Conservation (phyloP, 2,329 filamentous ascomycete species). For the Thermoascus crustaceus region DNA sequence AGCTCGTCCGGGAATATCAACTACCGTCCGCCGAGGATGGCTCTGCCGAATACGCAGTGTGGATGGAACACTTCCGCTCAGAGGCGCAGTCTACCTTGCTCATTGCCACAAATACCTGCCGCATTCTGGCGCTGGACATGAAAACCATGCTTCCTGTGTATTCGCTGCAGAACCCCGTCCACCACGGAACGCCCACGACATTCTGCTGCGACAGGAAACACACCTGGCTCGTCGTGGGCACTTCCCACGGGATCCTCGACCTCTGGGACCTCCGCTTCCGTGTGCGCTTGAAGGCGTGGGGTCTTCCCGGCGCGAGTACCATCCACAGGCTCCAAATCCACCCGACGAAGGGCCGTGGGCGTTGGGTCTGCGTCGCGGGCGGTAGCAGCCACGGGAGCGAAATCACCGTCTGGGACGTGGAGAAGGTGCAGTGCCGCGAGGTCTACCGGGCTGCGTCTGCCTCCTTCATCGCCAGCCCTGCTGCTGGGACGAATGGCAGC, state of each 20-base stretch:
- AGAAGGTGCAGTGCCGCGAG: conserved; percentile 80
- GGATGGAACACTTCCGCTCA: conserved; percentile 84
- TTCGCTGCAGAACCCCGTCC: conserved; percentile 73
- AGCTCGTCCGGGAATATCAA: conserved; percentile 69
- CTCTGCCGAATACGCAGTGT: conserved; percentile 66
- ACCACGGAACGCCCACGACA: conserved; percentile 84
- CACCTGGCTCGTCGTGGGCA: conserved; percentile 87
- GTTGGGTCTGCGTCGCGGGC: conserved; percentile 81
- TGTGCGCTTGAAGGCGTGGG: conserved; percentile 80
- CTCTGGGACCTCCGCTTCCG: conserved; percentile 97
- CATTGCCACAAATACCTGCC: conserved; percentile 76
- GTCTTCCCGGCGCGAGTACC: conserved; percentile 68
- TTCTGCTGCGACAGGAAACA: conserved; percentile 80
- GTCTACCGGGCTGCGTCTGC: conserved; percentile 60
- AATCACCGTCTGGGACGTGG: conserved; percentile 90
- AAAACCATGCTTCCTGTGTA: conserved; percentile 78
- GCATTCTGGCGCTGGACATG: conserved; percentile 76
- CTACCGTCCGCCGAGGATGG: conserved; percentile 39
- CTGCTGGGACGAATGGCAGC: not conserved
- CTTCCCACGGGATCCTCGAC: conserved; percentile 84
- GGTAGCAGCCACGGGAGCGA: conserved; percentile 75
- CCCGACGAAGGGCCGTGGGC: conserved; percentile 66
- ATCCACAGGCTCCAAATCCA: conserved; percentile 75
- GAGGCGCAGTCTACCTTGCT: conserved; percentile 76
- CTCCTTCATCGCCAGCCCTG: conserved; percentile 4